Percentiles rank a stretch among this genome's conserved stretches.
These are phyloP conservation scores for Nymphaea thermarum DNA, from an alignment of 164 flowering plant genomes.

Conservation along the genomic window DNA sequence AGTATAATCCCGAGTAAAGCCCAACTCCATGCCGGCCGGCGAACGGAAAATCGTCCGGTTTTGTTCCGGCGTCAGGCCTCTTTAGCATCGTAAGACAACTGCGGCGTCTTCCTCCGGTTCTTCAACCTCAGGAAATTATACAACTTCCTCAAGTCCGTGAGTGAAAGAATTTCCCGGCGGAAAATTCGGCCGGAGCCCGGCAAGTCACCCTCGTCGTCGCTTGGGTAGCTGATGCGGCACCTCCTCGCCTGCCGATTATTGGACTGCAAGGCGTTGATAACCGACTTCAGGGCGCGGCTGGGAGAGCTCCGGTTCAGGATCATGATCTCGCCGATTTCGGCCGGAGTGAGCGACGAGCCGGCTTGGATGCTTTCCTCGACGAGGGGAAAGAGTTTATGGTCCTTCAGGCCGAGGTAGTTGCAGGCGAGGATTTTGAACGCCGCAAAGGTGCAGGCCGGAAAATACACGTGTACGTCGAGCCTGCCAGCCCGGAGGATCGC, in stretches of 20 bases:
- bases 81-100: not conserved
- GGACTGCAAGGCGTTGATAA: slow-evolving; percentile 48
- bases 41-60: too few relatives aligned
- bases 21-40: too few relatives aligned
- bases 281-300: slow-evolving; percentile 64
- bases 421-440: slow-evolving; percentile 54
- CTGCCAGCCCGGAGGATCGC: slow-evolving; percentile 69
- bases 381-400: slow-evolving; percentile 75
- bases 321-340: slow-evolving; percentile 80
- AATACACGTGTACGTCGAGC: slow-evolving; percentile 66
- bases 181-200: slow-evolving; percentile 16
- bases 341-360: slow-evolving; percentile 56
- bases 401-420: slow-evolving; percentile 67
- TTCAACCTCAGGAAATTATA: slow-evolving; percentile 46
- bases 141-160: slow-evolving; percentile 45
- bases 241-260: slow-evolving; percentile 8
- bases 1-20: too few relatives aligned
- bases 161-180: slow-evolving; percentile 40
- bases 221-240: not conserved
- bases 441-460: slow-evolving; percentile 62
- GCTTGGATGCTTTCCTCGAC: slow-evolving; percentile 62
- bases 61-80: not conserved
- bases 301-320: slow-evolving; percentile 64
- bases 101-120: slow-evolving; percentile 20
- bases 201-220: slow-evolving; percentile 23